These are phyloP conservation scores for Puccinia hordei DNA, from an alignment of 1,284 basidiomycete genomes.

Conservation along the genomic window DNA sequence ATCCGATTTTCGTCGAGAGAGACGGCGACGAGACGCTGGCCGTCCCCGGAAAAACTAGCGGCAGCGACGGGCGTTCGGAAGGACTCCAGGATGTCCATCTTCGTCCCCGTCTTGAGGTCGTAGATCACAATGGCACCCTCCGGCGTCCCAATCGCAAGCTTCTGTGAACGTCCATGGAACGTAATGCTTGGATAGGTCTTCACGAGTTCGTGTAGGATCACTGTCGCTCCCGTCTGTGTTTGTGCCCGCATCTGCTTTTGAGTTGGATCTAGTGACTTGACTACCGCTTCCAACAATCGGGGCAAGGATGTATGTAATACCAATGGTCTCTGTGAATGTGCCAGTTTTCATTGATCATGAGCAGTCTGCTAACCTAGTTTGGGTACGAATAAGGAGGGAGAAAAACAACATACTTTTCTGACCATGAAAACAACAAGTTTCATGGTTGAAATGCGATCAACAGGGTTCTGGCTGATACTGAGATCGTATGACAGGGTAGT, in stretches of 20 bases:
- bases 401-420: constrained; percentile 67
- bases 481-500: constrained; percentile 90
- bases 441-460: constrained; percentile 83
- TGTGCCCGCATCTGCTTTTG: constrained; percentile 75
- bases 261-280: constrained; percentile 93
- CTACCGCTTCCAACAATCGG: constrained; percentile 87
- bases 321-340: constrained; percentile 69
- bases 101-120: constrained; percentile 91
- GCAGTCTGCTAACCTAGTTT: background rate
- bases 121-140: constrained; percentile 86
- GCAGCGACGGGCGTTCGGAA: constrained; percentile 78
- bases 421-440: constrained; percentile 92
- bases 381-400: background rate
- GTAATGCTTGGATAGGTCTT: constrained; percentile 87
- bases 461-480: constrained; percentile 73
- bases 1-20: constrained; percentile 71
- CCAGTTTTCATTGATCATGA: background rate
- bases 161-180: constrained; percentile 81
- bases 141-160: constrained; percentile 86
- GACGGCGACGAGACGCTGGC: constrained; percentile 80
- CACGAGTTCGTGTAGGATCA: constrained; percentile 86
- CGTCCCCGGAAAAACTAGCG: constrained; percentile 88
- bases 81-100: constrained; percentile 89
- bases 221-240: constrained; percentile 84
- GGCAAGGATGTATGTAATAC: constrained; percentile 84